phyloP scores from a whole-genome alignment of 2,329 filamentous ascomycete species.

The Neonectria neomacrospora region DNA sequence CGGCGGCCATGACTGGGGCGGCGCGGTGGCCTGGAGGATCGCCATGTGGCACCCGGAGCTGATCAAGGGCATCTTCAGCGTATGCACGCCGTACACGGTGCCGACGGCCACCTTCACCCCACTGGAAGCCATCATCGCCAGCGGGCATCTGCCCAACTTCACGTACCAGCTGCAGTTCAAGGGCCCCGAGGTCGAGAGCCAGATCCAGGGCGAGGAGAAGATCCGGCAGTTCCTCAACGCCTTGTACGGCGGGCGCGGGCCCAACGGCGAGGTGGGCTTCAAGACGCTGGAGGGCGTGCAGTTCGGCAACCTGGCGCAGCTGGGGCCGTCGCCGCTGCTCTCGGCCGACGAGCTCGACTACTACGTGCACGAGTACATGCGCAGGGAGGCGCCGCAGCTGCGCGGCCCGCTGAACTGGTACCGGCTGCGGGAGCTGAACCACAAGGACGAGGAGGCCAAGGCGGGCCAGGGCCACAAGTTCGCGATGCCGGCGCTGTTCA shows the following conservation, averaged over 20 bases:
- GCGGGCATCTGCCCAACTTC: constrained; percentile 72
- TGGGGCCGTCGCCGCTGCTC: constrained; percentile 69
- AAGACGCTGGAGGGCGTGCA: constrained; percentile 69
- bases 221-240: constrained; percentile 77
- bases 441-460: constrained; percentile 75
- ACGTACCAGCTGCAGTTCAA: constrained; percentile 86
- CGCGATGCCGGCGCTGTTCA: constrained; percentile 75
- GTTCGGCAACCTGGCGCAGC: constrained; percentile 69
- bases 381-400: constrained; percentile 68
- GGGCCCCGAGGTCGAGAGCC: constrained; percentile 72
- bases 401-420: constrained; percentile 92
- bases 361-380: constrained; percentile 78
- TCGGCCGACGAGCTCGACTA: constrained; percentile 77
- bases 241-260: constrained; percentile 74
- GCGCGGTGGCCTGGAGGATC: constrained; percentile 78
- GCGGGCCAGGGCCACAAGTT: constrained; percentile 66
- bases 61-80: constrained; percentile 78
- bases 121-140: constrained; percentile 68
- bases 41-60: constrained; percentile 79
- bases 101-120: constrained; percentile 65
- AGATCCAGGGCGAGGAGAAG: constrained; percentile 66
- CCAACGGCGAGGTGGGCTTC: constrained; percentile 68
- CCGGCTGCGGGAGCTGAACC: constrained; percentile 77
- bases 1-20: constrained; percentile 95
- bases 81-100: constrained; percentile 80